Evolutionary conservation across 2,329 filamentous ascomycete species (phyloP), one percentile per base, ranked within the genome.

Genomic region (Aquanectria penicillioides): DNA sequence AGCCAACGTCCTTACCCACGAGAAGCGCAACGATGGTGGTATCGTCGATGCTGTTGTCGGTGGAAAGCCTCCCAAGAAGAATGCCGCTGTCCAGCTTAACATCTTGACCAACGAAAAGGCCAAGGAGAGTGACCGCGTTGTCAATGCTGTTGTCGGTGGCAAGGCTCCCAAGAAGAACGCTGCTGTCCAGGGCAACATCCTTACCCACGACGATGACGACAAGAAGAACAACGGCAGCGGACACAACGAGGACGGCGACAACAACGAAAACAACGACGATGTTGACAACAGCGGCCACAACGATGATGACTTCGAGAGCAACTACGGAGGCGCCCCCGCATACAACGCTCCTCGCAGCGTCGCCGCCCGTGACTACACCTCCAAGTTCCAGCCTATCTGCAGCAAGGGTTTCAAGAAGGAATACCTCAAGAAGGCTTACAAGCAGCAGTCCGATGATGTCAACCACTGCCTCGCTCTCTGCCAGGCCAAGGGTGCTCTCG

Each of bases 361-460:
- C 20, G 26, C 28, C 15, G 51, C 3, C 28, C n/a, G n/a, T n/a
- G n/a, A 60, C 18, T 33, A 51, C 59, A 55, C 63, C 50, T 59
- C 49, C 29, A 59, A 67, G 64, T 69, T 67, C 66, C 62, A 67
- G 64, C 67, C 67, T 49, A 54, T 64, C 44, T 69, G 67, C 66
- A 56, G 54, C 48, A 67, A 63, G 66, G 67, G 59, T 9, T 63
- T 69, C 62, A 66, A 65, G 60, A 44, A 65, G 57, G 44, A 63
- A 38, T 46, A 65, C 58, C 59, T 55, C 44, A 43, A 59, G 46
- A 37, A 49, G 25, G 51, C 64, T 26, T 33, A 53, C 15, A 43
- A 52, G 26, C 47, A 57, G 61, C 50, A 62, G 15, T 61, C 66
- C 50, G 48, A 44, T 23, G 66, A 68, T 46, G 64, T 63, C 40